Evolutionary conservation across 164 flowering plant genomes (phyloP).

Genomic region (Vitis vinifera): ASM3070453v1 NC_081807.1:4831501-4832000

Average conservation of each 20-base stretch:
- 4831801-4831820: slow-evolving; percentile 57
- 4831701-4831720: slow-evolving; percentile 89
- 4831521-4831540: not conserved
- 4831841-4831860: not conserved
- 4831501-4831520: too few relatives aligned
- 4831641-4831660: slow-evolving; percentile 78
- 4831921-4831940: slow-evolving; percentile 97
- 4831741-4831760: slow-evolving; percentile 96
- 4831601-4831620: not conserved
- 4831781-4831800: slow-evolving; percentile 94
- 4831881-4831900: slow-evolving; percentile 62
- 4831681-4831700: slow-evolving; percentile 65
- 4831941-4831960: slow-evolving; percentile 97
- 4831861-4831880: not conserved
- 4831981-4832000: slow-evolving; percentile 5
- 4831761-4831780: slow-evolving; percentile 91
- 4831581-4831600: too few relatives aligned
- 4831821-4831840: not conserved
- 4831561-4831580: not conserved
- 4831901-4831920: slow-evolving; percentile 89
- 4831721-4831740: slow-evolving; percentile 81
- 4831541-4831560: not conserved
- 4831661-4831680: slow-evolving; percentile 80
- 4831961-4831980: slow-evolving; percentile 99
- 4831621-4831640: slow-evolving; percentile 1